Percentiles rank a stretch among this genome's conserved stretches.
These are phyloP conservation scores for Pseudogymnoascus sp. DNA, from an alignment of 2,329 filamentous ascomycete species.

Conservation along the genomic window DNA sequence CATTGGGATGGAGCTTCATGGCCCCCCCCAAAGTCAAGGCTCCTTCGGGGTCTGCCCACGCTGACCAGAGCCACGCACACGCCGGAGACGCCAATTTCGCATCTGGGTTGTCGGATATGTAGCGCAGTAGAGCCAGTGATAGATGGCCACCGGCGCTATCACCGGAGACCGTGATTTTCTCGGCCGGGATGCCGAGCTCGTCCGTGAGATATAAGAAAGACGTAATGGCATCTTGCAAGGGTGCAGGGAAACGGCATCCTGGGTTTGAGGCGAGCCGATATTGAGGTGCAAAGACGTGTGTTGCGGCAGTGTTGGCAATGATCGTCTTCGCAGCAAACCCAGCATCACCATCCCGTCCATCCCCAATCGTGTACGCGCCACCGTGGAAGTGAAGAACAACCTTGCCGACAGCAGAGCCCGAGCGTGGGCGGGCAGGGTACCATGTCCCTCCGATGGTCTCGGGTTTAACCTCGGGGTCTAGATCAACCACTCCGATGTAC, in stretches of 20 bases:
- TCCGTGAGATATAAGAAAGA: slow-evolving; percentile 37
- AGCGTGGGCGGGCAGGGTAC: slow-evolving; percentile 18
- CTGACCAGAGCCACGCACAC: slow-evolving; percentile 35
- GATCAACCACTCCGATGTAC: slow-evolving; percentile 3
- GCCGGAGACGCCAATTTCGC: slow-evolving; percentile 29
- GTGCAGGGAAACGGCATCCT: slow-evolving; percentile 40
- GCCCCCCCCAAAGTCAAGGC: slow-evolving; percentile 20
- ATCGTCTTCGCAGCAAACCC: slow-evolving; percentile 30
- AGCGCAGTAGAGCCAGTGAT: slow-evolving; percentile 36
- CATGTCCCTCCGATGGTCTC: slow-evolving; percentile 26
- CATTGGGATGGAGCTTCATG: slow-evolving; percentile 13
- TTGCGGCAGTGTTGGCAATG: slow-evolving; percentile 29
- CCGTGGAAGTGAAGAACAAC: slow-evolving; percentile 42
- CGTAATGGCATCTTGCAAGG: slow-evolving; percentile 41
- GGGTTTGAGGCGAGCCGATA: slow-evolving; percentile 40
- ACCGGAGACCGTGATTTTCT: slow-evolving; percentile 37
- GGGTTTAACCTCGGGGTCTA: slow-evolving; percentile 12
- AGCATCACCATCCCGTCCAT: slow-evolving; percentile 31
- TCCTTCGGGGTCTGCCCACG: slow-evolving; percentile 33
- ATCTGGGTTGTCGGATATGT: slow-evolving; percentile 32
- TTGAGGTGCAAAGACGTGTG: slow-evolving; percentile 36
- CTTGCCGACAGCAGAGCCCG: slow-evolving; percentile 8
- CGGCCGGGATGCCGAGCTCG: slow-evolving; percentile 30
- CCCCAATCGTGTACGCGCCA: slow-evolving; percentile 38
- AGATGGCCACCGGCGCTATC: slow-evolving; percentile 44